Evolutionary conservation across 2,329 filamentous ascomycete species (phyloP), one percentile per base, ranked within the genome.

Genomic region (Cordyceps fumosorosea): DNA sequence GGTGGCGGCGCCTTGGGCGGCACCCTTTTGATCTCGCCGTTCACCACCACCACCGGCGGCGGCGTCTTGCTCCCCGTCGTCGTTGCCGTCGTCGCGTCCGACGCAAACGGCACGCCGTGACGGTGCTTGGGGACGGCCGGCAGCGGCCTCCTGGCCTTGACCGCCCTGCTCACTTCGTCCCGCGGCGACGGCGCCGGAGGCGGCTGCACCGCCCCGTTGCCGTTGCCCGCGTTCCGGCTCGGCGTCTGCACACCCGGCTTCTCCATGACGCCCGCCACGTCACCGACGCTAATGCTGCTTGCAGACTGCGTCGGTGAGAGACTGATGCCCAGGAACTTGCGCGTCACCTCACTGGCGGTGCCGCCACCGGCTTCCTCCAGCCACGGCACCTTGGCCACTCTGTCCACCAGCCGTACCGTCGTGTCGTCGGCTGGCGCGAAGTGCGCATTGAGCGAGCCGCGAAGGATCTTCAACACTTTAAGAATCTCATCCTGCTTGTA

Each of bases 401-500:
- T 84, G 56, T 88, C 83, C 3, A 93, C 89, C 7, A 96, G 82
- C 6, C 91, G 85, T 44, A 90, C 71, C 0, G 91, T 93, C 0
- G 90, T 96, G 67, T 90, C 88, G 65, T 95, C 90, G 2, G 89
- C 86, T 1, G 90, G 89, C 14, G 88, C 89, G 73, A 95, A 95
- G 72, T 96, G 90, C 3, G 80, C 82, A 63, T 85, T 89, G 20
- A 84, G 84, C 1, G 82, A 81, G 3, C 86, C 85, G 37, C 73
- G 71, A 3, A 98, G 81, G 16, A 96, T 84, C 57, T 81, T 82
- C 18, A 99, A 80, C 26, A 96, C 82, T 64, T 86, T 88, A 45
- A 89, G 77, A 47, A 99, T 84, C 72, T 98, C 93, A 48, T 93
- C 85, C 34, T 87, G 86, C 74, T 98, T 99, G 80, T 99, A 98